A percentile compares a stretch with the other conserved stretches of the same genome.
phyloP scores from a whole-genome alignment of 768 basidiomycete species.

The Mrakia blollopis region DNA sequence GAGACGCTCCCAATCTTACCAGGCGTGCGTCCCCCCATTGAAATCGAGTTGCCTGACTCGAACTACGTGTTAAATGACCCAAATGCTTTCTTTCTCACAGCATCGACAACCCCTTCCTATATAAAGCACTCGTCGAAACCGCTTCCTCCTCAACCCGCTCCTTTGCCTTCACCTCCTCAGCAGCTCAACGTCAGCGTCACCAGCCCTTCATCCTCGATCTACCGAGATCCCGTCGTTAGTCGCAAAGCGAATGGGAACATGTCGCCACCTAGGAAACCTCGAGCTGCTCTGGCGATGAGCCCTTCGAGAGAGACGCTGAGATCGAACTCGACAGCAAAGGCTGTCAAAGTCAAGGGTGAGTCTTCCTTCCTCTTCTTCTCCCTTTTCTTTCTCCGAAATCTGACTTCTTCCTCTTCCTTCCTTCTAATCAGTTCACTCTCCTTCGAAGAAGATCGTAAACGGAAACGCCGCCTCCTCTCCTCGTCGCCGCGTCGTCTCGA shows the following conservation, averaged over 20 bases:
- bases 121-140: not conserved
- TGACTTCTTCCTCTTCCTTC: not conserved
- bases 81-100: not conserved
- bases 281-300: not conserved
- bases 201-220: not conserved
- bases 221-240: not conserved
- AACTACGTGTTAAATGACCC: not conserved
- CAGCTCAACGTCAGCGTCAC: slow-evolving; percentile 3
- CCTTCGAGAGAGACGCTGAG: slow-evolving; percentile 10
- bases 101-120: not conserved
- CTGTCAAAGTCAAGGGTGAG: slow-evolving; percentile 23
- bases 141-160: not conserved
- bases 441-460: slow-evolving; percentile 6
- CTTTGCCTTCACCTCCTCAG: not conserved
- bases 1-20: not conserved
- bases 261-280: not conserved
- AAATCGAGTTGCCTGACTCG: no score
- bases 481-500: slow-evolving; percentile 7
- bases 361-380: not conserved
- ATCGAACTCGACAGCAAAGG: not conserved
- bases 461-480: not conserved
- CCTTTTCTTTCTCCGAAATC: not conserved
- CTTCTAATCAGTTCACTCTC: not conserved
- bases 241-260: not conserved
- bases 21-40: not conserved